phyloP scores from a whole-genome alignment of 2,329 filamentous ascomycete genomes.

The Colletotrichum australisinense region DNA sequence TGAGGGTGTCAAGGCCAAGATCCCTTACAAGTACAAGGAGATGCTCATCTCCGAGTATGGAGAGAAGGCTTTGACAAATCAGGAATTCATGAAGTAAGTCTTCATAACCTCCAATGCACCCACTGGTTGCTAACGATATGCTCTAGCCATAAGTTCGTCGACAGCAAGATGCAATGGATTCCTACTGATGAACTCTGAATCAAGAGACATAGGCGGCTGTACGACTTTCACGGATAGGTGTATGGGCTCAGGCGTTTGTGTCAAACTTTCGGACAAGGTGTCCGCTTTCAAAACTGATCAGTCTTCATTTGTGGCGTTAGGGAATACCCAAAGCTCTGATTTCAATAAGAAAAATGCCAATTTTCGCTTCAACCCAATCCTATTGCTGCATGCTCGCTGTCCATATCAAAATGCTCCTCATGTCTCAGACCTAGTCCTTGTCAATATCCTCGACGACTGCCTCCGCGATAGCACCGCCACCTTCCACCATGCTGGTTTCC shows the following conservation, averaged over 20 bases:
- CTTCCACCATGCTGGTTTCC: neutral
- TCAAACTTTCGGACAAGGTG: neutral
- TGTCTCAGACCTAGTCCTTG: neutral
- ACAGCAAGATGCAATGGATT: slow-evolving; percentile 49
- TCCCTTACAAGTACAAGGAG: slow-evolving; percentile 72
- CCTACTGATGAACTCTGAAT: slow-evolving; percentile 21
- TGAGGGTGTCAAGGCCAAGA: slow-evolving; percentile 73
- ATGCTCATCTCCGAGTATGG: slow-evolving; percentile 70
- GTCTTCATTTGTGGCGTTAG: slow-evolving; percentile 20
- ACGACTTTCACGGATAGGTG: neutral
- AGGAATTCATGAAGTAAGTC: slow-evolving; percentile 63
- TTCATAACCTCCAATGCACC: no score
- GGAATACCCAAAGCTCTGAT: slow-evolving; percentile 28
- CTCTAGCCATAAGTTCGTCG: slow-evolving; percentile 54
- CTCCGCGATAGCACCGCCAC: neutral
- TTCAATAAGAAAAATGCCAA: neutral
- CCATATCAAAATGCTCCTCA: neutral
- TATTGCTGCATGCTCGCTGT: neutral
- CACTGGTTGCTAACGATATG: slow-evolving; percentile 31
- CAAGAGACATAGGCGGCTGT: neutral
- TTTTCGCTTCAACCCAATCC: neutral
- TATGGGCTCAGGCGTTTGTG: slow-evolving; percentile 1
- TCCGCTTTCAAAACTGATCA: neutral
- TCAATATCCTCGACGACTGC: neutral
- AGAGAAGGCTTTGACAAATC: slow-evolving; percentile 60